Evolutionary conservation across 352 stramenopile species (phyloP), one percentile per base, ranked within the genome.

Genomic region (Phytophthora fragariae): DNA sequence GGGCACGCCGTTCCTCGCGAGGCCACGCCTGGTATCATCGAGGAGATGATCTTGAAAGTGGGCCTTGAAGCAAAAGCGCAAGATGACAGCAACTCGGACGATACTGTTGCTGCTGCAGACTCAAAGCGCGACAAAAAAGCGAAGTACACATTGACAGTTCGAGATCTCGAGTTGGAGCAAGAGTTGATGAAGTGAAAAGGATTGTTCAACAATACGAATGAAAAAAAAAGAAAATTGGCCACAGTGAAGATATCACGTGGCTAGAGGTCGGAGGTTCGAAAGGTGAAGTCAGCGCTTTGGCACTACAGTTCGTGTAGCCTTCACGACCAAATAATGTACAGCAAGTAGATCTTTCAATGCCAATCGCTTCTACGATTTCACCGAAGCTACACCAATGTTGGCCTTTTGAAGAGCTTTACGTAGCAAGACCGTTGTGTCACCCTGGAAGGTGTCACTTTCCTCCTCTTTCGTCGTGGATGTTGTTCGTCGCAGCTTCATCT

Each of bases 141-240:
- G 1, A 76, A 79, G 57, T 92, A 86, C 65, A 83, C 85, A 11
- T 68, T 96, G 59, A 94, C 89, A 39, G 74, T 96, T 59, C 87
- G 89, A 52, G 87, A 96, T 70, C 65, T 96, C 17, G 89, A 94
- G 62, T 72, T 96, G 66, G 89, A 96, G 70, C 84, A 82, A 56
- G 84, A 91, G 63, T 81, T 94, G 59, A 93, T 94, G 87, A 92
- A 86, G 70, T 80, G 74, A 29, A 57, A 37, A 39, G 5, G 31
- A 44, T 62, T 44, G 37, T 17, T 14, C 37, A 58, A 54, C 37
- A 37, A 59, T 14, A 17, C 15, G 49, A 57, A 53, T 59, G 29
- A 31, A n/a, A 57, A 46, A 21, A 37, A 31, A 44, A 59, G 27
- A 2, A 10, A 69, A 11, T 44, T 41, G 59, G 17, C 21, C 41